Conservation (phyloP, 2,329 filamentous ascomycete species). For the Penicillium vulpinum region DNA sequence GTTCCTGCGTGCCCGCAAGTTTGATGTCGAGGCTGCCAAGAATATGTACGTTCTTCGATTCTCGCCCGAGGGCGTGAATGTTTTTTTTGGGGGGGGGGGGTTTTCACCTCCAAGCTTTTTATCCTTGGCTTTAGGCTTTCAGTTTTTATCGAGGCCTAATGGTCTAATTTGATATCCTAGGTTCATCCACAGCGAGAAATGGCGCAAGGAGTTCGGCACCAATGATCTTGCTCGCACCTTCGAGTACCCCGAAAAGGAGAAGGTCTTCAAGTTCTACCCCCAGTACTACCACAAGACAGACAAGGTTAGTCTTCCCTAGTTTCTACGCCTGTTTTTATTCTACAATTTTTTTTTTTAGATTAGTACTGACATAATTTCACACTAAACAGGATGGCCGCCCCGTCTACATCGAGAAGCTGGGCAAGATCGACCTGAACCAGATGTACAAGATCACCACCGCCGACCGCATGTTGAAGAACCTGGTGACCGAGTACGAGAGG, state of each 20-base stretch:
- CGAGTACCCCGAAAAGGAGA: slow-evolving; percentile 80
- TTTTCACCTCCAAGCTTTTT: not conserved
- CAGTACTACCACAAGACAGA: slow-evolving; percentile 94
- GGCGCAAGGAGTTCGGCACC: slow-evolving; percentile 83
- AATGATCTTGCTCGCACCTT: slow-evolving; percentile 78
- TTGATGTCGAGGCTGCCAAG: slow-evolving; percentile 80
- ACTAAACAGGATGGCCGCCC: slow-evolving; percentile 79
- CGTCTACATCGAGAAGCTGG: slow-evolving; percentile 94
- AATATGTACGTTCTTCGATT: slow-evolving; percentile 67
- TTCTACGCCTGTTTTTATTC: not conserved
- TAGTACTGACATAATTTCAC: not conserved
- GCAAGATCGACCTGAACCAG: slow-evolving; percentile 83
- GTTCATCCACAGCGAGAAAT: slow-evolving; percentile 88
- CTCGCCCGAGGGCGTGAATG: slow-evolving; percentile 1
- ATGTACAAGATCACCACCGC: slow-evolving; percentile 91
- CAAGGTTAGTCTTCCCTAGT: slow-evolving; percentile 44
- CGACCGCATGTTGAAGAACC: slow-evolving; percentile 94
- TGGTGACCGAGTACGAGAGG: slow-evolving; percentile 97
- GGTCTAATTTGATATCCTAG: slow-evolving; percentile 49
- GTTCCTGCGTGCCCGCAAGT: slow-evolving; percentile 93
- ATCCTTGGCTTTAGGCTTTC: not conserved
- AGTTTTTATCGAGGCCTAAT: not conserved
- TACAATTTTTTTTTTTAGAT: too few species aligned
- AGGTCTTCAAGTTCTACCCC: slow-evolving; percentile 89
- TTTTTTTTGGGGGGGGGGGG: not conserved